Percentiles rank a stretch among this genome's conserved stretches.
Evolutionary conservation across 179 eudicot species (phyloP).

Genomic region (Spinacia oleracea): DNA sequence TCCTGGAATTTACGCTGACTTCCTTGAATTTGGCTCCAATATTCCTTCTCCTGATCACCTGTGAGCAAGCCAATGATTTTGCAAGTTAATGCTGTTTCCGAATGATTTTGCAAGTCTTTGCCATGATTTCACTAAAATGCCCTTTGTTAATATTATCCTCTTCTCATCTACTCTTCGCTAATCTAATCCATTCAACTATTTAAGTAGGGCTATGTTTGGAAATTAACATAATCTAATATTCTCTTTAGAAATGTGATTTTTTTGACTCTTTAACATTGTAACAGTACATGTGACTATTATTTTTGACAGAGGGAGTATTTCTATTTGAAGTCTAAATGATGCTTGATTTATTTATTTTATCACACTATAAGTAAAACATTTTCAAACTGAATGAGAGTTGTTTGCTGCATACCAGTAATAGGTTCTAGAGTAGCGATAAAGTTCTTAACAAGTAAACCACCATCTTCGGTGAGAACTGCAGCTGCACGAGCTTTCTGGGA

Average conservation of each 20-base stretch:
- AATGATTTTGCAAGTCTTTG: neutral
- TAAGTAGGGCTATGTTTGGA: no score
- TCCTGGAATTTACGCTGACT: constrained; percentile 48
- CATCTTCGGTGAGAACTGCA: constrained; percentile 79
- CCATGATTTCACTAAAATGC: neutral
- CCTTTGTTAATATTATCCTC: neutral
- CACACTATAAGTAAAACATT: neutral
- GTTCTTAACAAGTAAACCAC: constrained; percentile 79
- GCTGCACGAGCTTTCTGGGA: constrained; percentile 94
- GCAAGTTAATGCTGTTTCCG: neutral
- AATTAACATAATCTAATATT: no score
- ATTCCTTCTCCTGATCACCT: constrained; percentile 93
- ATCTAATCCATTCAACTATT: no score
- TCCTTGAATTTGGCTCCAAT: constrained; percentile 68
- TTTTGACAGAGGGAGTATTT: no score
- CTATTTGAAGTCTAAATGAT: no score
- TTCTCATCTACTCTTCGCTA: neutral
- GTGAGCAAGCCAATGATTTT: constrained; percentile 14
- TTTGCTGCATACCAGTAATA: constrained; percentile 64
- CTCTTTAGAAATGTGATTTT: no score
- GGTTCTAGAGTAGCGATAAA: constrained; percentile 76
- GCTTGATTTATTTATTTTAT: neutral
- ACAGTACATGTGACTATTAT: no score
- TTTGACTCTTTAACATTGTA: no score
- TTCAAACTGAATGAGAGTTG: neutral